Base-by-base conservation (phyloP, 1,139 yeast genomes). In the Suhomyces anneliseae region DNA sequence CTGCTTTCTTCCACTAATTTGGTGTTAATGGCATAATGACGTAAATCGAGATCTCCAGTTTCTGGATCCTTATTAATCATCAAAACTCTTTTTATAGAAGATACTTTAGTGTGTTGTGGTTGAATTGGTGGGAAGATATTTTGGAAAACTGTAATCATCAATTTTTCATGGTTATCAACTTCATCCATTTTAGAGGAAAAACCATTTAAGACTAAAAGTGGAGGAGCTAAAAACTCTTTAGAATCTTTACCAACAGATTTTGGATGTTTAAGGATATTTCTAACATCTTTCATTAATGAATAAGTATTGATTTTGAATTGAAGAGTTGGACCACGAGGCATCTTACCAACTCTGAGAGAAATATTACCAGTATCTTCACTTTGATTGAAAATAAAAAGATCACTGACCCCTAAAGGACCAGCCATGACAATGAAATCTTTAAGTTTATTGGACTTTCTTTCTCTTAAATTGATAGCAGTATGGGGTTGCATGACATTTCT, bases 401-500 rank as follows among this genome's bases (percentile, higher is more conserved):
- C 97, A 8, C 93, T 78, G 11, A 95, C 97, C 34, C 97, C 96
- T 44, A 93, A 74, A 8, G 99, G 98, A 5, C 99, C 99, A 35
- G 97, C 90, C 97, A 93, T 92, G 24, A 90, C 96, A 15, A 92
- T 80, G 59, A 88, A 93, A 68, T 93, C 99, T 65, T 87, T 87
- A 54, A 93, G 75, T 61, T 84, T 86, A 66, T 95, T 95, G 40
- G 89, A 76, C 65, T 89, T 89, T 44, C 98, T 76, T 68, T 95
- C 99, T 55, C 85, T 78, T 52, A 95, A 78, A 56, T 83, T 87
- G 58, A 90, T 83, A 14, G 98, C 97, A 5, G 99, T 93, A 60
- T 93, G 96, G 27, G 99, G 99, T 64, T 90, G 95, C 97, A 93
- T 90, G 53, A 90, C 82, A 54, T 80, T 81, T 63, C 99, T 80